Evolutionary conservation across 1,284 basidiomycete genomes (phyloP).

Genomic region (Ustilago hordei): DNA sequence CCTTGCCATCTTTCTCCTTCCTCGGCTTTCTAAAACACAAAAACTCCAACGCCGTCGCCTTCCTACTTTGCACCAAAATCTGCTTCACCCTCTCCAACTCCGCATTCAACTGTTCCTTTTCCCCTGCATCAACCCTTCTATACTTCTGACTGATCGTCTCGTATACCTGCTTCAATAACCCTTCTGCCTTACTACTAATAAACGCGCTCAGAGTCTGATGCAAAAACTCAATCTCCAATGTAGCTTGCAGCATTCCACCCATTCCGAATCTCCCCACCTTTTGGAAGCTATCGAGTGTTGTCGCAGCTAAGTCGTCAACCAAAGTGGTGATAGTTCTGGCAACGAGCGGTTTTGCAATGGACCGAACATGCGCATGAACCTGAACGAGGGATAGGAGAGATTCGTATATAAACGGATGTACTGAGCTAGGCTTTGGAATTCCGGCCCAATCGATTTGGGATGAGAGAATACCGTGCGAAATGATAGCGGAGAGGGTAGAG

Average conservation of each 20-base stretch:
- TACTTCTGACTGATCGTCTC: conserved; percentile 93
- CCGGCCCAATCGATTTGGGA: conserved; percentile 89
- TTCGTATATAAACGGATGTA: conserved; percentile 93
- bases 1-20: conserved; percentile 1
- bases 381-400: conserved; percentile 87
- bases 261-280: conserved; percentile 91
- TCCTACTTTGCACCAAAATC: conserved; percentile 84
- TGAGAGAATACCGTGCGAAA: conserved; percentile 83
- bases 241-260: conserved; percentile 98
- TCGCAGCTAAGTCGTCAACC: conserved; percentile 83
- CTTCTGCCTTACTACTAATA: conserved; percentile 82
- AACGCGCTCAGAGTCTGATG: conserved; percentile 93
- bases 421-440: conserved; percentile 84
- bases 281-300: conserved; percentile 84
- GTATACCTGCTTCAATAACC: conserved; percentile 88
- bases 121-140: conserved; percentile 26
- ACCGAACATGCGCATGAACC: conserved; percentile 89
- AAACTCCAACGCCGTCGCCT: conserved; percentile 93
- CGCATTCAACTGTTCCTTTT: conserved; percentile 69
- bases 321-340: conserved; percentile 84
- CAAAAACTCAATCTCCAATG: conserved; percentile 97
- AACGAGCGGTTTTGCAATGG: conserved; percentile 80
- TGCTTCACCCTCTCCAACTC: conserved; percentile 91
- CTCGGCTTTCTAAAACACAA: conserved; percentile 75
- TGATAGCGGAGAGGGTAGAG: conserved; percentile 76